Evolutionary conservation across 208 protist genomes (phyloP).

Genomic region (Wallacemonas sp.): DNA sequence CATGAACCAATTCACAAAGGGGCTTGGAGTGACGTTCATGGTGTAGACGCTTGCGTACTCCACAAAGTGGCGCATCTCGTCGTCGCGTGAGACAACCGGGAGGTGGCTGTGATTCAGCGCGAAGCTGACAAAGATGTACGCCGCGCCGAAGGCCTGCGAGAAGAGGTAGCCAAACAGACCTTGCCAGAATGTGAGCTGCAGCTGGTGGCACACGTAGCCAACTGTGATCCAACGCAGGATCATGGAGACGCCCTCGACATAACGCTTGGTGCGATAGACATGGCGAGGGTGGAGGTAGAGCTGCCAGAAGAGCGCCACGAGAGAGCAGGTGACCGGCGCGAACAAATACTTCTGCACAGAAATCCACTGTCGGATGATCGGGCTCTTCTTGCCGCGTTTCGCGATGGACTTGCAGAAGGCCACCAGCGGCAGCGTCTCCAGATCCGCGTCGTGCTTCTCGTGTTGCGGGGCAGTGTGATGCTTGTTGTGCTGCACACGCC

Average conservation of each 20-base stretch:
- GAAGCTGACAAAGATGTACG: constrained; percentile 84
- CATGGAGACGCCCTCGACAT: constrained; percentile 53
- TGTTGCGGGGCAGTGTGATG: constrained; percentile 80
- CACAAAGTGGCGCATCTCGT: constrained; percentile 63
- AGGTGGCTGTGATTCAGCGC: constrained; percentile 80
- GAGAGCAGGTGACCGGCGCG: constrained; percentile 58
- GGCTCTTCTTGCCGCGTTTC: constrained; percentile 27
- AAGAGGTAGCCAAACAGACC: constrained; percentile 52
- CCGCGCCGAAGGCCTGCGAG: constrained; percentile 53
- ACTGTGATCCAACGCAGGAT: constrained; percentile 46
- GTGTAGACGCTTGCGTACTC: constrained; percentile 73
- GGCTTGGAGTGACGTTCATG: constrained; percentile 57
- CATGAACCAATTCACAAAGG: constrained; percentile 75
- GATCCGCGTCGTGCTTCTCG: constrained; percentile 67
- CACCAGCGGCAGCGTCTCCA: constrained; percentile 80
- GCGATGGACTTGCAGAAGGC: constrained; percentile 76
- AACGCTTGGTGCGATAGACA: constrained; percentile 56
- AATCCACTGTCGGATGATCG: constrained; percentile 58
- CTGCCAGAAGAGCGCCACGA: constrained; percentile 81
- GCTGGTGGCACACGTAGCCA: constrained; percentile 34
- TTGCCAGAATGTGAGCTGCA: constrained; percentile 40
- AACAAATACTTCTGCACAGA: constrained; percentile 71
- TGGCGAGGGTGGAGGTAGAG: constrained; percentile 74
- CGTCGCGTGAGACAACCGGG: constrained; percentile 39
- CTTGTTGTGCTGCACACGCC: constrained; percentile 80